Percentiles rank a stretch among this genome's conserved stretches.
phyloP scores from a whole-genome alignment of 2,329 filamentous ascomycete genomes.

The Zymoseptoria tritici region DNA sequence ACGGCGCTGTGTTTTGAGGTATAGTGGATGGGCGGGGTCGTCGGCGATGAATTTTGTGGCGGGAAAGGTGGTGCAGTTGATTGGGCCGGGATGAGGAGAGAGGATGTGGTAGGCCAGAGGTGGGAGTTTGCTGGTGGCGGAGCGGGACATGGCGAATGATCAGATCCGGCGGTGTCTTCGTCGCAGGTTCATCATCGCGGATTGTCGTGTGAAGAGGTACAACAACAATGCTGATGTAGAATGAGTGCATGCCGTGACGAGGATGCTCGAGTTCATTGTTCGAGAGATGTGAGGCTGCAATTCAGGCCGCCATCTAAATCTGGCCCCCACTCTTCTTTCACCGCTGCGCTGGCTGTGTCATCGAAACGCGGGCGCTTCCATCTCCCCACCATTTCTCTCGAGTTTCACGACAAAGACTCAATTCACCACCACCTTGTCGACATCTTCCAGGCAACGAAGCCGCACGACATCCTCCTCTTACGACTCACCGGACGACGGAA shows the following conservation, averaged over 20 bases:
- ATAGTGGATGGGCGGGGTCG: constrained; percentile 24
- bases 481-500: neutral
- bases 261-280: too few species aligned
- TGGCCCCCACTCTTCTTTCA: neutral
- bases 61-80: constrained; percentile 24
- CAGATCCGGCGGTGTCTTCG: too few species aligned
- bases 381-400: constrained; percentile 2
- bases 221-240: too few species aligned
- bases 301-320: too few species aligned
- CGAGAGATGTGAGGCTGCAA: too few species aligned
- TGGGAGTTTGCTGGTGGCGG: neutral
- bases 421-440: neutral
- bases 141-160: neutral
- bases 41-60: constrained; percentile 15
- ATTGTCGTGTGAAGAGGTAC: too few species aligned
- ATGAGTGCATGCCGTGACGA: too few species aligned
- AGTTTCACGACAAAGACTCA: constrained; percentile 4
- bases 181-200: too few species aligned
- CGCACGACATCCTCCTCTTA: constrained; percentile 13
- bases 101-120: constrained; percentile 15
- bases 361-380: neutral
- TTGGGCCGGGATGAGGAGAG: constrained; percentile 16
- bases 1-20: constrained; percentile 28
- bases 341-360: neutral
- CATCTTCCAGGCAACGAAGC: constrained; percentile 20